Percentiles rank a stretch among this genome's conserved stretches.
Conservation (phyloP, 179 eudicot genomes). For the Gypsophila paniculata region DNA sequence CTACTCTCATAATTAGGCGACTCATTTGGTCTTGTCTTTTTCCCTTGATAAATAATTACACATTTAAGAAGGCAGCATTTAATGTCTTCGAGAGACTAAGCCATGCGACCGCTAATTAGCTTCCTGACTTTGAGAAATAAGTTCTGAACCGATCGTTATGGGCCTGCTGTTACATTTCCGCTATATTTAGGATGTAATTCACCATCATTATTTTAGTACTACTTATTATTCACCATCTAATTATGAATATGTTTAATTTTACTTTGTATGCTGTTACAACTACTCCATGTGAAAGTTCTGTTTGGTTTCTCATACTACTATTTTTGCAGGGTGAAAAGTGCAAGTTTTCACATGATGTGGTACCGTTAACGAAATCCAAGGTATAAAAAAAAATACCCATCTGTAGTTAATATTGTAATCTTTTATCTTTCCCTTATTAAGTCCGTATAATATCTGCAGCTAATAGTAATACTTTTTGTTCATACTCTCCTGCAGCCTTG, state of each 20-base stretch:
- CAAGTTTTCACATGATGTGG: constrained; percentile 83
- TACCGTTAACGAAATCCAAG: constrained; percentile 81
- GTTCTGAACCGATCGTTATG: not conserved
- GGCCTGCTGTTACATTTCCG: not conserved
- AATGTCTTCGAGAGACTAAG: not conserved
- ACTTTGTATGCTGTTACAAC: not conserved
- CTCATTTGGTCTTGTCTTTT: not conserved
- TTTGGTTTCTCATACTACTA: constrained; percentile 22
- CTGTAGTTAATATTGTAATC: not conserved
- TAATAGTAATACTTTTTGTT: constrained; percentile 15
- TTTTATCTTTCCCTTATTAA: not conserved
- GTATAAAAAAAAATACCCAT: constrained; percentile 34
- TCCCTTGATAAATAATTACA: not conserved
- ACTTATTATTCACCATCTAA: too few relatives aligned
- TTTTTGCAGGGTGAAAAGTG: constrained; percentile 73
- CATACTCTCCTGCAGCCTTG: constrained; percentile 60
- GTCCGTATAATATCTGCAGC: not conserved
- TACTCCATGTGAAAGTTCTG: constrained; percentile 2
- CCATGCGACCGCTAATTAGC: not conserved
- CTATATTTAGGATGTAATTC: not conserved
- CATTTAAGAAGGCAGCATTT: constrained; percentile 4
- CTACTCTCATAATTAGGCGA: not conserved
- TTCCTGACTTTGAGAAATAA: not conserved
- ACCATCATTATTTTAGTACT: not conserved
- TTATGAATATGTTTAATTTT: not conserved